Evolutionary conservation across 257 asterid genomes (phyloP).

Genomic region (Fraxinus excelsior): DNA sequence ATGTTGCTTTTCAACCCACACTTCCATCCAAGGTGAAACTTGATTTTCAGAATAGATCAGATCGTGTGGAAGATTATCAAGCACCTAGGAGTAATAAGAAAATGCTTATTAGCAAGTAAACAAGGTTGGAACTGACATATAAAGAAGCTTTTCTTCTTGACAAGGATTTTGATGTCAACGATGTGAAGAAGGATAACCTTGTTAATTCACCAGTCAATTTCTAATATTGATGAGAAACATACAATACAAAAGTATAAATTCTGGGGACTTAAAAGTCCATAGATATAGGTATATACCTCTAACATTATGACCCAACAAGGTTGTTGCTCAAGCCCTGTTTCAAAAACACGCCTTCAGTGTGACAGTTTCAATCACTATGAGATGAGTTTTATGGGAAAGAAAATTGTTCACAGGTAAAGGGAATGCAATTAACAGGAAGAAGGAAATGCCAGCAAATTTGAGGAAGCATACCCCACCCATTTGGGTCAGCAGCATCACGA

Average conservation of each 20-base stretch:
- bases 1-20: conserved; percentile 75
- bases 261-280: not conserved
- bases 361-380: conserved; percentile 3
- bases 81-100: conserved; percentile 54
- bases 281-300: conserved; percentile 57
- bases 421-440: conserved; percentile 19
- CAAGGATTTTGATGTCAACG: conserved; percentile 15
- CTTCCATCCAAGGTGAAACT: conserved; percentile 94
- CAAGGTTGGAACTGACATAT: not conserved
- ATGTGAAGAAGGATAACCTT: not conserved
- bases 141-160: not conserved
- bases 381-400: conserved; percentile 17
- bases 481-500: conserved; percentile 93
- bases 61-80: conserved; percentile 99
- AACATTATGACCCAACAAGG: conserved; percentile 99
- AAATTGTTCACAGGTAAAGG: conserved; percentile 2
- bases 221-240: conserved; percentile 8
- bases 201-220: conserved; percentile 12
- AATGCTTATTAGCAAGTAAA: not conserved
- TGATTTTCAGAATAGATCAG: conserved; percentile 81
- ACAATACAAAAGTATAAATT: conserved; percentile 2
- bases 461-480: conserved; percentile 79
- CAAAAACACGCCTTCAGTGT: conserved; percentile 31
- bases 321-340: conserved; percentile 73
- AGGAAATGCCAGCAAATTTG: conserved; percentile 24